These are phyloP conservation scores for Blastocystis sp. DNA, from an alignment of 352 stramenopile species.

Conservation along the genomic window DNA sequence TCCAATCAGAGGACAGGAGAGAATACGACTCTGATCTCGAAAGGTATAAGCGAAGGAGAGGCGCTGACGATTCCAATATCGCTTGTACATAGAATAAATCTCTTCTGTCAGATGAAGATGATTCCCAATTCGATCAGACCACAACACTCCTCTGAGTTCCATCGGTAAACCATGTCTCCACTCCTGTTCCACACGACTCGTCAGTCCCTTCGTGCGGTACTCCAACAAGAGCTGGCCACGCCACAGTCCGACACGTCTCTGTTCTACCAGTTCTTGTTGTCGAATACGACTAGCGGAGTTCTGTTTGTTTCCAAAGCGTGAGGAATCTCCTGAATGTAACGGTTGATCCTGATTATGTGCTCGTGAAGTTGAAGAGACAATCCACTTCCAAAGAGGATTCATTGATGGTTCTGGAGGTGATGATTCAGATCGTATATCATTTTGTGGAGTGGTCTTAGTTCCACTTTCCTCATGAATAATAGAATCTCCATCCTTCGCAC, in stretches of 20 bases:
- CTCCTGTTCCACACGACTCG: not conserved
- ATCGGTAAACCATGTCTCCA: not conserved
- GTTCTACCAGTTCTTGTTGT: not conserved
- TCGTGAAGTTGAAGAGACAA: not conserved
- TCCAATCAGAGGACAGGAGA: not conserved
- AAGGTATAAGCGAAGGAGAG: slow-evolving; percentile 5
- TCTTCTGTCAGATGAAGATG: slow-evolving; percentile 1
- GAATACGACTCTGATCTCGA: not conserved
- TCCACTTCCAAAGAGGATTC: not conserved
- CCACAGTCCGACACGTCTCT: not conserved
- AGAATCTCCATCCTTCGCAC: not conserved
- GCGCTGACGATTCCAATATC: slow-evolving; percentile 1
- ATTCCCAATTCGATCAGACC: not conserved
- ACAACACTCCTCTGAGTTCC: not conserved
- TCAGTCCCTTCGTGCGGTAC: not conserved
- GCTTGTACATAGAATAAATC: slow-evolving; percentile 23
- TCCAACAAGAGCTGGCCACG: not conserved
- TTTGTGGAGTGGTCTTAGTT: too few species aligned
- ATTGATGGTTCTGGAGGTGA: too few species aligned
- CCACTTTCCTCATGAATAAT: not conserved
- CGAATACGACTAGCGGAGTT: not conserved
- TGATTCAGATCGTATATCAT: too few species aligned
- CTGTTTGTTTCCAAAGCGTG: not conserved
- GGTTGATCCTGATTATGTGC: too few species aligned
- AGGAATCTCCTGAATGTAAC: too few species aligned